phyloP scores from a whole-genome alignment of 768 basidiomycete genomes.

The Leccinum uliginosum region DNA sequence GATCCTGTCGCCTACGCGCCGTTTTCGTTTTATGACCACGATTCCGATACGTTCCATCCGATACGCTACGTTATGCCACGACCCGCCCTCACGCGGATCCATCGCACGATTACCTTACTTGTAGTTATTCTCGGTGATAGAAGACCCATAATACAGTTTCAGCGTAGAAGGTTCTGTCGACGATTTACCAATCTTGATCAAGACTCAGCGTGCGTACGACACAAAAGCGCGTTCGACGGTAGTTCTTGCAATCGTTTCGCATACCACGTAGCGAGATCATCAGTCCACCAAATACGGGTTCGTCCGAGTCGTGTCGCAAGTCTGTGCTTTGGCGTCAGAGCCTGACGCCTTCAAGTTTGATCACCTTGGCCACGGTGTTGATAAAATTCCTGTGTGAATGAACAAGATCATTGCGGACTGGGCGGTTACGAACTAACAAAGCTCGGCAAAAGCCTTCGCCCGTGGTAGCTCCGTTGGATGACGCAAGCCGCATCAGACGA shows the following conservation, averaged over 20 bases:
- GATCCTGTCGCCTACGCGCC: not conserved
- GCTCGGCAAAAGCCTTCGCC: not conserved
- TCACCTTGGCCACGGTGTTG: not conserved
- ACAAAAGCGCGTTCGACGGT: not conserved
- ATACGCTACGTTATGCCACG: not conserved
- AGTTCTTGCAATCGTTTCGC: not conserved
- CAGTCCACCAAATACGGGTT: not conserved
- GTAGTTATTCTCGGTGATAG: constrained; percentile 16
- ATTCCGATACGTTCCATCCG: constrained; percentile 3
- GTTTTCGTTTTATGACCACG: not conserved
- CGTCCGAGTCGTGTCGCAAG: not conserved
- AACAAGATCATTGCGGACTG: not conserved
- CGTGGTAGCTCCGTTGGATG: not conserved
- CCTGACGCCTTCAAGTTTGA: not conserved
- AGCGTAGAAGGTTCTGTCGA: not conserved
- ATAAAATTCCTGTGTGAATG: not conserved
- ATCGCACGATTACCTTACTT: constrained; percentile 20
- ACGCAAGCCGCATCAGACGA: not conserved
- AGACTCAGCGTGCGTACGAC: not conserved
- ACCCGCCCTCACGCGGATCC: constrained; percentile 2
- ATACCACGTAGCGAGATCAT: not conserved
- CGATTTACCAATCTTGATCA: not conserved
- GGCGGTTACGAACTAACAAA: not conserved
- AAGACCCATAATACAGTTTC: constrained; percentile 16
- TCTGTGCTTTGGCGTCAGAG: not conserved